A percentile compares a stretch with the other conserved stretches of the same genome.
Evolutionary conservation across 1,284 basidiomycete species (phyloP).

Genomic region (Tranzscheliella williamsii): DNA sequence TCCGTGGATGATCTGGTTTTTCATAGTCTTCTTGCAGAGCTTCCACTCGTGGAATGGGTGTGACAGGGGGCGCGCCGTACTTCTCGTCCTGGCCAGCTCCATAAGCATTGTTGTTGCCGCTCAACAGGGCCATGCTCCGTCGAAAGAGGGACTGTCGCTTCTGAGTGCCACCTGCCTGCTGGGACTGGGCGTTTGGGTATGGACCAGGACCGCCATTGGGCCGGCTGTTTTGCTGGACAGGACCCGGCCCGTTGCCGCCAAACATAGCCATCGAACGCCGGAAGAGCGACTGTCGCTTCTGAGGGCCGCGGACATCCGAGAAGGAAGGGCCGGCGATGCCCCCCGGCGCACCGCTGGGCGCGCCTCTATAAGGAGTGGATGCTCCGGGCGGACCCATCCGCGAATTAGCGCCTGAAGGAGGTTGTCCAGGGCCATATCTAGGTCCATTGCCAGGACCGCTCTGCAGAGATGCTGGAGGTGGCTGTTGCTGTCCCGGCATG

Average conservation of each 20-base stretch:
- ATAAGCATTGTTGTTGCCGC: constrained; percentile 6
- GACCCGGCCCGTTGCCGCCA: constrained; percentile 13
- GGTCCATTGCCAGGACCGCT: too few species aligned
- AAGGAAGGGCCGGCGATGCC: constrained; percentile 27
- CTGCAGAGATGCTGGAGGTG: not conserved
- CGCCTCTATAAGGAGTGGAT: too few species aligned
- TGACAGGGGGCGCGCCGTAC: constrained; percentile 1
- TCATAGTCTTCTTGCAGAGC: constrained; percentile 40
- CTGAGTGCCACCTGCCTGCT: constrained; percentile 1
- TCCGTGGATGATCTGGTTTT: constrained; percentile 44
- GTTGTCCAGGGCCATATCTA: not conserved
- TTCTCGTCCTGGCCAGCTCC: not conserved
- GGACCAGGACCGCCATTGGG: constrained; percentile 1
- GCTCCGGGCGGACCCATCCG: too few species aligned
- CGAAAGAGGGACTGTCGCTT: constrained; percentile 43
- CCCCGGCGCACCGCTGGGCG: not conserved
- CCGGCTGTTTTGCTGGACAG: too few species aligned
- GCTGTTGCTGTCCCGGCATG: too few species aligned
- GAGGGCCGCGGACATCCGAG: constrained; percentile 28
- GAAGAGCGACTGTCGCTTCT: constrained; percentile 38
- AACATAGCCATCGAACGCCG: constrained; percentile 45
- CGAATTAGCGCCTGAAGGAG: not conserved
- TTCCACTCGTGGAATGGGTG: constrained; percentile 30
- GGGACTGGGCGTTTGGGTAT: constrained; percentile 3
- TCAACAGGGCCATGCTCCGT: constrained; percentile 46